Evolutionary conservation across 169 alveolate genomes (phyloP).

Genomic region (Plasmodium vivax): DNA sequence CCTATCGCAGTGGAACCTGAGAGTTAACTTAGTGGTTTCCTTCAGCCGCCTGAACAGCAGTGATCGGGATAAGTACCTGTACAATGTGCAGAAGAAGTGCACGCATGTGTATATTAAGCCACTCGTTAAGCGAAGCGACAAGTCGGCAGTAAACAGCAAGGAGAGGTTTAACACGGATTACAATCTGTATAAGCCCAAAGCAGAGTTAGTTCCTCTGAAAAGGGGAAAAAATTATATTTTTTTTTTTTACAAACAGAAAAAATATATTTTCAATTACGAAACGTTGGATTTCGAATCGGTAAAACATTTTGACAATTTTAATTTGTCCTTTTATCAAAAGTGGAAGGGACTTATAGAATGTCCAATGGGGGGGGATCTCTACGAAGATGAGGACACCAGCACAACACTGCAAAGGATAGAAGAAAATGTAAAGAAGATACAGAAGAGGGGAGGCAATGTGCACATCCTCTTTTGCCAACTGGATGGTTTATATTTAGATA

Average conservation of each 20-base stretch:
- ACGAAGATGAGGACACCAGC: neutral
- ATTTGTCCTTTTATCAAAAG: constrained; percentile 36
- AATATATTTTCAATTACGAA: constrained; percentile 76
- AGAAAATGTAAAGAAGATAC: constrained; percentile 6
- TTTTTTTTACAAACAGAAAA: constrained; percentile 78
- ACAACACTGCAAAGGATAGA: constrained; percentile 34
- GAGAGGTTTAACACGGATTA: constrained; percentile 55
- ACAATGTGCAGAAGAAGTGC: constrained; percentile 25
- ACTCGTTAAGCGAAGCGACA: neutral
- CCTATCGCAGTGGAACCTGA: constrained; percentile 62
- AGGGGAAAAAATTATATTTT: constrained; percentile 66
- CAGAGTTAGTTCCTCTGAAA: constrained; percentile 70
- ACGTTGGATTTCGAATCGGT: constrained; percentile 77
- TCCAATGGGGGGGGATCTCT: neutral
- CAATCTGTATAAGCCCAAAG: constrained; percentile 46
- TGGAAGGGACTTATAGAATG: constrained; percentile 81
- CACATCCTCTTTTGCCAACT: neutral
- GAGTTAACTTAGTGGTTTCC: constrained; percentile 6
- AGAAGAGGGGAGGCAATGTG: neutral
- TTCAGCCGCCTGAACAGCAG: constrained; percentile 1
- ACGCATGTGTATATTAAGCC: constrained; percentile 73
- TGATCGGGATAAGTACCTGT: constrained; percentile 4
- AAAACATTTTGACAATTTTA: constrained; percentile 80
- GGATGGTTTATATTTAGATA: constrained; percentile 16
- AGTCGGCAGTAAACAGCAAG: neutral